A percentile compares a stretch with the other conserved stretches of the same genome.
phyloP scores from a whole-genome alignment of 306 rosid species.

The Elaeagnus macrophylla region DNA sequence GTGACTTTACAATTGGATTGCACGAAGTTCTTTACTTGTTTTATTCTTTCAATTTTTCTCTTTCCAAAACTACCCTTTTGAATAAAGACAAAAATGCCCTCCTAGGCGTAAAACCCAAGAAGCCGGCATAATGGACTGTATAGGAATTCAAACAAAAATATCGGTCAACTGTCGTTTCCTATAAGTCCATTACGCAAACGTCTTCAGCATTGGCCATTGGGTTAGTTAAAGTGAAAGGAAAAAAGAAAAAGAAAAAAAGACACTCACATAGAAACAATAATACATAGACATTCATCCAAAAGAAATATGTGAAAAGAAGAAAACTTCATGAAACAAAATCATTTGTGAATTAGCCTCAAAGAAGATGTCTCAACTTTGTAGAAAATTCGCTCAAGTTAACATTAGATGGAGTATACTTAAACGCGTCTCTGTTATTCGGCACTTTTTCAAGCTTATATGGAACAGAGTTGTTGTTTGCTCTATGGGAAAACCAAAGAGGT shows the following conservation, averaged over 20 bases:
- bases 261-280: slow-evolving; percentile 1
- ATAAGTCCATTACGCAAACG: slow-evolving; percentile 10
- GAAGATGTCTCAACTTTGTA: slow-evolving; percentile 62
- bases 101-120: not conserved
- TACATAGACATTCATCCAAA: too few species aligned
- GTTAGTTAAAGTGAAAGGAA: slow-evolving; percentile 23
- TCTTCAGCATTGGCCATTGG: slow-evolving; percentile 15
- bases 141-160: slow-evolving; percentile 31
- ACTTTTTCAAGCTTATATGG: slow-evolving; percentile 68
- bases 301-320: too few species aligned
- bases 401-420: slow-evolving; percentile 46
- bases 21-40: slow-evolving; percentile 19
- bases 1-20: too few species aligned
- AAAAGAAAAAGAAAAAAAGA: slow-evolving; percentile 13
- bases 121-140: slow-evolving; percentile 40
- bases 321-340: not conserved
- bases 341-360: slow-evolving; percentile 22
- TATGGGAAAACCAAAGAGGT: slow-evolving; percentile 26
- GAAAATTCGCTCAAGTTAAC: slow-evolving; percentile 40
- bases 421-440: slow-evolving; percentile 48
- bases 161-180: slow-evolving; percentile 72
- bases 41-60: not conserved
- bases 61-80: slow-evolving; percentile 9
- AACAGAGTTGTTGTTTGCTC: slow-evolving; percentile 64
- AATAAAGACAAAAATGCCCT: slow-evolving; percentile 25